Conservation (phyloP, 495 filamentous ascomycete species). For the Paragyromitra xinjiangensis region DNA sequence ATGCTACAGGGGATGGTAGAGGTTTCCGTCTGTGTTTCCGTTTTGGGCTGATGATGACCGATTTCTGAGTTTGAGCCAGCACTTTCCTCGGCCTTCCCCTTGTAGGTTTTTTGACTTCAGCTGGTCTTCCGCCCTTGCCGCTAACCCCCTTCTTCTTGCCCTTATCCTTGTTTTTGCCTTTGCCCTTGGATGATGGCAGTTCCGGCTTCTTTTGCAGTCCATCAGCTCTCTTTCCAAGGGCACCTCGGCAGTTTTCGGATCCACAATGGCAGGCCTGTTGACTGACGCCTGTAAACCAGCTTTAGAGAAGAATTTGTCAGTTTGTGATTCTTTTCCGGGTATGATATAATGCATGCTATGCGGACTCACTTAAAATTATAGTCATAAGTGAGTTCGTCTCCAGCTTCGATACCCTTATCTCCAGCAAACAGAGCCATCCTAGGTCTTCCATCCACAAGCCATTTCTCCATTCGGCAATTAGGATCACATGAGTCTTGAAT, state of each 20-base stretch:
- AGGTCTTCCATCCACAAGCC: constrained; percentile 93
- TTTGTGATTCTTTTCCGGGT: not conserved
- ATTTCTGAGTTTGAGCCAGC: constrained; percentile 45
- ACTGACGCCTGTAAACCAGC: constrained; percentile 58
- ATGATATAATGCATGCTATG: not conserved
- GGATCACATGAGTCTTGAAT: constrained; percentile 80
- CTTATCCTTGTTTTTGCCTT: constrained; percentile 65
- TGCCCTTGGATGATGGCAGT: constrained; percentile 60
- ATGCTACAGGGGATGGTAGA: constrained; percentile 33
- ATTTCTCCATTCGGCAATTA: constrained; percentile 98
- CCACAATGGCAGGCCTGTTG: constrained; percentile 82
- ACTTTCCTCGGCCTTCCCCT: constrained; percentile 49
- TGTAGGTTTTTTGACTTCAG: constrained; percentile 42
- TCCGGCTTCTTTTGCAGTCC: constrained; percentile 48
- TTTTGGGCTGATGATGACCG: constrained; percentile 52
- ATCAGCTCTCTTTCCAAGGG: constrained; percentile 66
- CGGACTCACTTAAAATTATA: constrained; percentile 94
- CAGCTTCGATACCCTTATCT: constrained; percentile 85
- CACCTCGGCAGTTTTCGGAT: constrained; percentile 76
- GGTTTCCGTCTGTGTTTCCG: constrained; percentile 46
- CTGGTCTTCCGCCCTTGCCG: constrained; percentile 31
- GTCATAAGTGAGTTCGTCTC: constrained; percentile 98
- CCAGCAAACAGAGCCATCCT: constrained; percentile 98
- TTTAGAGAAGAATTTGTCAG: constrained; percentile 29
- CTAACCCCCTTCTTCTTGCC: constrained; percentile 50